Evolutionary conservation across 1,284 basidiomycete genomes (phyloP), one percentile per base, ranked within the genome.

Genomic region (Cutaneotrichosporon cutaneum): DNA sequence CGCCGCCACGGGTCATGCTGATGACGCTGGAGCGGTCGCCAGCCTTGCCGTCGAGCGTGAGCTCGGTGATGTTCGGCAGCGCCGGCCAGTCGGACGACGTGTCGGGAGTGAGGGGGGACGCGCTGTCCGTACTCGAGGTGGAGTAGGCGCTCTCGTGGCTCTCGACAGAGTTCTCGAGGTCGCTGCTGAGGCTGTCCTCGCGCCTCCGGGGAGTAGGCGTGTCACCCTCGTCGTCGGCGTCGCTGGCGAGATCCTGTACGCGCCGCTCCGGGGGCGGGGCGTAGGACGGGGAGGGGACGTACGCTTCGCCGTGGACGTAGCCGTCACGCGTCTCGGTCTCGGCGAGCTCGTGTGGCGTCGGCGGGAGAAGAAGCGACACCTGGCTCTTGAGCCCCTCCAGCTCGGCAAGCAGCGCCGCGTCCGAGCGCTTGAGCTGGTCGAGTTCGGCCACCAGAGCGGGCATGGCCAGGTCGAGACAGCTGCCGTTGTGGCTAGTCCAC

Each of bases 361-460:
- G 60, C 10, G 59, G 60, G 22, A 58, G 33, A 11, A 58, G 50
- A 3, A 62, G 52, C 11, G 56, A 58, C 5, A 60, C 54, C 22
- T 60, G 59, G 0, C 54, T 56, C 33, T 53, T 54, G 44, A 58
- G 56, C 0, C 45, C 60, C 10, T n/a, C 10, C 21, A 62, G 35
- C 36, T 62, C 56, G 21, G 56, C 56, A 21, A 58, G 51, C 0
- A 62, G 52, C 2, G 18, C 30, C n/a, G 44, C 51, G 8, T 52
- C 56, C 4, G 44, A 45, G 7, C 35, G 44, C 44, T 57, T 54
- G 8, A 62, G 45, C n/a, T 32, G 18, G 22, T 62, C 60, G n/a
- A 62, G 58, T 52, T 62, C 60, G 7, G 60, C 56, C 0, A 62
- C 51, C 7, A 62, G 56, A 2, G 56, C 44, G 2, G 60, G 60